These are phyloP conservation scores for Leptoxyphium fumago DNA, from an alignment of 2,329 filamentous ascomycete genomes.

Conservation along the genomic window DNA sequence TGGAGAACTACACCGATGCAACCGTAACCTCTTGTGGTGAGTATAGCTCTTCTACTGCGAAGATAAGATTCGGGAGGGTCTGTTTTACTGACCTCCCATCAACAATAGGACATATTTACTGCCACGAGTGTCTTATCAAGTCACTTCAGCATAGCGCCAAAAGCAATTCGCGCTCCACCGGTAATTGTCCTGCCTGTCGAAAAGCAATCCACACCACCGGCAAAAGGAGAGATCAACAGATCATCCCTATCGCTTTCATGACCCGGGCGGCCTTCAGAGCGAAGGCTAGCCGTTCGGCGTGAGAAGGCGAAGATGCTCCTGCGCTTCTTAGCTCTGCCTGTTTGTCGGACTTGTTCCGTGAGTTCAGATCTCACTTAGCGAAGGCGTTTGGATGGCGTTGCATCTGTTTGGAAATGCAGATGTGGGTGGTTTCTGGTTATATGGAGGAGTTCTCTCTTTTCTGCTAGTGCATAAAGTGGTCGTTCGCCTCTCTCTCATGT, in stretches of 20 bases:
- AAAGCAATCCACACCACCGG: slow-evolving; percentile 20
- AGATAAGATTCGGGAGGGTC: background rate
- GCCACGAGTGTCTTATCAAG: slow-evolving; percentile 47
- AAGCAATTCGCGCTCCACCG: slow-evolving; percentile 28
- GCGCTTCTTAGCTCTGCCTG: no score
- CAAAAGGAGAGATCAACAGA: slow-evolving; percentile 24
- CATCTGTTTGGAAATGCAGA: no score
- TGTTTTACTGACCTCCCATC: slow-evolving; percentile 1
- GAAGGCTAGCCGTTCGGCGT: background rate
- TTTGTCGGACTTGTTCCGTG: no score
- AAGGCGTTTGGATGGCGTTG: no score
- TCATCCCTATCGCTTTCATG: slow-evolving; percentile 25
- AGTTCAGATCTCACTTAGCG: no score
- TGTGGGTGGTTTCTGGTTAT: no score
- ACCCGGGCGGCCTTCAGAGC: slow-evolving; percentile 20
- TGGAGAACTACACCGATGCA: slow-evolving; percentile 45
- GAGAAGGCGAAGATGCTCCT: no score
- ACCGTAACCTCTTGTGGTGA: slow-evolving; percentile 46
- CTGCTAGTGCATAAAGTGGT: no score
- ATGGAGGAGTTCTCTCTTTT: no score
- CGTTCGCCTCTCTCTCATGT: no score
- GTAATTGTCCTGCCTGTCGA: slow-evolving; percentile 20
- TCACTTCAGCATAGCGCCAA: slow-evolving; percentile 43
- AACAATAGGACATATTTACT: slow-evolving; percentile 44
- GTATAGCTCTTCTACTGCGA: slow-evolving; percentile 10